Evolutionary conservation across 2,329 filamentous ascomycete species (phyloP), one percentile per base, ranked within the genome.

Genomic region (Knoxdaviesia capensis): DNA sequence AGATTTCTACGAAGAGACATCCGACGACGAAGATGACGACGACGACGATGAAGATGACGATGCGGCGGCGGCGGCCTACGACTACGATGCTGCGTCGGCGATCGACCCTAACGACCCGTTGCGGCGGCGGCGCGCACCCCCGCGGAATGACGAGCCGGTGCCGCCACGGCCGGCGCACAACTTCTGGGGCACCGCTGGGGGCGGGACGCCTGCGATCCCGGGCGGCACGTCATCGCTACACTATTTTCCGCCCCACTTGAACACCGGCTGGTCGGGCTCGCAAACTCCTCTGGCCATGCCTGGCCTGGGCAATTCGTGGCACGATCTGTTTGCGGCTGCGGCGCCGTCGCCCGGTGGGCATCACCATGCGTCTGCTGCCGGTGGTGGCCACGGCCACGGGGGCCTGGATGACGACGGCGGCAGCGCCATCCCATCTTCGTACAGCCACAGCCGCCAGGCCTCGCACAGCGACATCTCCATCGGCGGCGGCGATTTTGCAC

Each of bases 1-100:
- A 1, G 90, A 98, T 53, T 98, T 98, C 55, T 98, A 98, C 64
- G 90, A 94, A 51, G 77, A 83, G 50, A 75, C 81, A 30, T 64
- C 76, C 34, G 70, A 75, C 8, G 65, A 63, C 3, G 66, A 68
- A 3, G 62, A 63, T 3, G 62, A 60, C 3, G 61, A 62, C 2
- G 56, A 58, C 0, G 56, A 54, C 6, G 53, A 56, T 3, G 58
- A 55, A 3, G 56, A 56, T 2, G 59, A 59, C n/a, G 59, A 61
- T 34, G 41, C 36, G 43, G 8, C 40, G 42, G 35, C 44, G 45
- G 10, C 41, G 46, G 32, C 44, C 48, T 34, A 49, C 40, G 41
- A 49, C 34, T 31, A 47, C 40, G 41, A 50, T 45, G 48, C 47
- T 42, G 43, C 39, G 42, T 43, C 34, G 40, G 44, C 35, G 44